A percentile compares a stretch with the other conserved stretches of the same genome.
These are phyloP conservation scores for Sporothrix pallida DNA, from an alignment of 2,329 filamentous ascomycete genomes.

Conservation along the genomic window DNA sequence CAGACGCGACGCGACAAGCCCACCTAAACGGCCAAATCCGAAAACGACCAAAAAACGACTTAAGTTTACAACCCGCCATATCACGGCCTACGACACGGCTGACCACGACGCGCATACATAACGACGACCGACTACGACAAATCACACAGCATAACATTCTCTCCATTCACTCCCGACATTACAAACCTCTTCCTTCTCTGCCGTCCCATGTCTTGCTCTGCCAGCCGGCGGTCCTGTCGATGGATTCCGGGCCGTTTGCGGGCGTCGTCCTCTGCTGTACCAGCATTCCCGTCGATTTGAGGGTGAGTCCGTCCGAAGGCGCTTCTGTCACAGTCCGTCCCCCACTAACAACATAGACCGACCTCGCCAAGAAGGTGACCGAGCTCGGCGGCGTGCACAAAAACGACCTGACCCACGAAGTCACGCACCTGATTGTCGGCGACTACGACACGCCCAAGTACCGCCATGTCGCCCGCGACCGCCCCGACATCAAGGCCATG, in stretches of 20 bases:
- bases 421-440: constrained; percentile 92
- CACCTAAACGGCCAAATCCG: neutral
- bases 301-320: constrained; percentile 59
- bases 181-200: neutral
- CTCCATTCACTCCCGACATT: neutral
- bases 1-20: constrained; percentile 31
- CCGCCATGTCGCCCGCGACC: constrained; percentile 87
- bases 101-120: too few relatives aligned
- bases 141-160: neutral
- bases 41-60: neutral
- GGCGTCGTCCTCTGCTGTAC: constrained; percentile 87
- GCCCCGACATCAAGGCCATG: constrained; percentile 84
- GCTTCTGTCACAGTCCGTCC: neutral
- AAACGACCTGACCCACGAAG: constrained; percentile 91
- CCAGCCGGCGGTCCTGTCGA: constrained; percentile 32
- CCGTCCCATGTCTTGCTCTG: constrained; percentile 33
- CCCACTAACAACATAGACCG: constrained; percentile 22
- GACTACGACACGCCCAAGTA: constrained; percentile 92
- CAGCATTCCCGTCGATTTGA: constrained; percentile 77
- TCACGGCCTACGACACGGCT: neutral
- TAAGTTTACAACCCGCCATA: neutral
- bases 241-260: constrained; percentile 52
- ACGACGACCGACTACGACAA: neutral
- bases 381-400: constrained; percentile 89
- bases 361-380: constrained; percentile 67